Conservation (phyloP, 495 filamentous ascomycete species). For the Extremus antarcticus region DNA sequence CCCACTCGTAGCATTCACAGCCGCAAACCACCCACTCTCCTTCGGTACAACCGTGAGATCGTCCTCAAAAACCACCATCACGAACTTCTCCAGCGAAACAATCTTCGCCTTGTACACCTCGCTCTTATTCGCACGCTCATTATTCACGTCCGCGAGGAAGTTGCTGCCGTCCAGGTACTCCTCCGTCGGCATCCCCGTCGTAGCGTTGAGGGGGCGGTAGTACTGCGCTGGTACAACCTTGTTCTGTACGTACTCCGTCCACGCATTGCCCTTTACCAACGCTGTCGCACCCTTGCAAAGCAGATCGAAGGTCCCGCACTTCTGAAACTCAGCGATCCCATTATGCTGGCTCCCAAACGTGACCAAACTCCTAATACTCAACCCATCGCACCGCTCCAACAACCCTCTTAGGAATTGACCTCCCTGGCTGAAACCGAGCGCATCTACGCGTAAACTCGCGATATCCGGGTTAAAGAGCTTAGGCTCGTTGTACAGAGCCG, state of each 20-base stretch:
- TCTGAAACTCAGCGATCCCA: constrained; percentile 74
- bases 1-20: constrained; percentile 59
- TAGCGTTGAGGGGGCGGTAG: constrained; percentile 44
- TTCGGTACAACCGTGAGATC: constrained; percentile 82
- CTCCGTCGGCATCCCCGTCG: constrained; percentile 44
- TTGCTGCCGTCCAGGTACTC: constrained; percentile 73
- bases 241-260: constrained; percentile 63
- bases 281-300: constrained; percentile 67
- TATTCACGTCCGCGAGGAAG: constrained; percentile 98
- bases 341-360: constrained; percentile 93
- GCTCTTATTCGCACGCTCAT: constrained; percentile 72
- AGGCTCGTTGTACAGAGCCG: constrained; percentile 61
- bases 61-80: constrained; percentile 82
- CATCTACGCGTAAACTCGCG: constrained; percentile 41
- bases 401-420: constrained; percentile 93
- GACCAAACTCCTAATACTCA: constrained; percentile 69
- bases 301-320: constrained; percentile 55
- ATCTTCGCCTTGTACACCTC: constrained; percentile 61
- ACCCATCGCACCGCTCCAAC: constrained; percentile 66
- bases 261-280: constrained; percentile 61
- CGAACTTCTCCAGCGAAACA: constrained; percentile 59
- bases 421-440: constrained; percentile 88
- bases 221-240: constrained; percentile 90
- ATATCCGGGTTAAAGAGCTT: constrained; percentile 55
- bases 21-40: constrained; percentile 84